Conservation (phyloP, 306 rosid species). For the Rubus parviflorus region DNA sequence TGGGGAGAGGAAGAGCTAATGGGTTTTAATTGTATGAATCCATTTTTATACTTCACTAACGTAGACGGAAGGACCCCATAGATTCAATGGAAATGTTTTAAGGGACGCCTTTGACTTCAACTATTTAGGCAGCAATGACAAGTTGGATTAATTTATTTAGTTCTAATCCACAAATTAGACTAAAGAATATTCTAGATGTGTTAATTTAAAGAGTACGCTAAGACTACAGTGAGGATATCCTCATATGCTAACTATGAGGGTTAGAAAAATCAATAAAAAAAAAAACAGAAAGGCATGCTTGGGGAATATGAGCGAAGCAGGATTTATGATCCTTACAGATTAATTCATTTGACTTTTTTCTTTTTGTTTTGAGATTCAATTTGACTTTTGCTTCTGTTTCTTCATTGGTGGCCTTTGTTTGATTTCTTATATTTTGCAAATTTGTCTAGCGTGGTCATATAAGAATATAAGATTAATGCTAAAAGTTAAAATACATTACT, state of each 20-base stretch:
- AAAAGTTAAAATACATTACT: not conserved
- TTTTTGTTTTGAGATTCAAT: not conserved
- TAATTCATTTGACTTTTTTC: not conserved
- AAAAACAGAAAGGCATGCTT: not conserved
- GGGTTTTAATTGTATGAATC: not conserved
- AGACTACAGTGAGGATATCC: not conserved
- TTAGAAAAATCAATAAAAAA: not conserved
- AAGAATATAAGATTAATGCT: not conserved
- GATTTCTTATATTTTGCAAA: not conserved
- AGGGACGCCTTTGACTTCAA: constrained; percentile 20
- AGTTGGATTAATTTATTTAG: not conserved
- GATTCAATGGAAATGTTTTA: not conserved
- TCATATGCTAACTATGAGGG: not conserved
- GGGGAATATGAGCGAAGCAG: not conserved
- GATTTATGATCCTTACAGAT: not conserved
- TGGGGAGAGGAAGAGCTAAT: not conserved
- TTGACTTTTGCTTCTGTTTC: not conserved
- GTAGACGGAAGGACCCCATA: not conserved
- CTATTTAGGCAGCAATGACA: constrained; percentile 1
- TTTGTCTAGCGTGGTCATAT: not conserved
- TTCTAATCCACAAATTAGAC: not conserved
- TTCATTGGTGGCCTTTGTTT: not conserved
- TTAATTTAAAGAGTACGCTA: not conserved
- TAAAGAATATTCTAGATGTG: not conserved
- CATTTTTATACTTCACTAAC: not conserved